phyloP scores from a whole-genome alignment of 306 rosid genomes.

The Cicer arietinum region DNA sequence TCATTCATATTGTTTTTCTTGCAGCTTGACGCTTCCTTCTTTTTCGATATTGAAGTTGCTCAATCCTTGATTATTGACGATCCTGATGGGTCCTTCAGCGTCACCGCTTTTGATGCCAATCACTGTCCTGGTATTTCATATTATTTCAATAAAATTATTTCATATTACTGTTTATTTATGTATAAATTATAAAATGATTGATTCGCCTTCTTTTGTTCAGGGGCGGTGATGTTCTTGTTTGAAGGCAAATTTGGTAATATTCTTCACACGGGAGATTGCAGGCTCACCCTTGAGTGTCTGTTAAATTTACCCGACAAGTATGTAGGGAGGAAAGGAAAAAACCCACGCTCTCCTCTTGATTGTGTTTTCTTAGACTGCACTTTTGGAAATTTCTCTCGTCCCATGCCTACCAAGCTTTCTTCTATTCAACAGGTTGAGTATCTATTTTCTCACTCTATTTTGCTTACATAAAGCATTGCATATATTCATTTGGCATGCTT shows the following conservation, averaged over 20 bases:
- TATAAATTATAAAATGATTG: slow-evolving; percentile 39
- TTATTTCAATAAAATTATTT: too few species aligned
- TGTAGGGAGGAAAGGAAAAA: slow-evolving; percentile 65
- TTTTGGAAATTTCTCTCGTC: slow-evolving; percentile 62
- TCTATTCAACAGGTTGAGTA: slow-evolving; percentile 71
- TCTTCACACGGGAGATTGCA: slow-evolving; percentile 82
- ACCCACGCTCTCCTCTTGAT: slow-evolving; percentile 62
- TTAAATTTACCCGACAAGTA: slow-evolving; percentile 65
- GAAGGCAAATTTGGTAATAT: slow-evolving; percentile 78
- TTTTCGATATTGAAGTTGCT: slow-evolving; percentile 62
- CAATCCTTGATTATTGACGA: slow-evolving; percentile 58
- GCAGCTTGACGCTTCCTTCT: slow-evolving; percentile 61
- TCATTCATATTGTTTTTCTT: background rate
- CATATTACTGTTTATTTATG: background rate
- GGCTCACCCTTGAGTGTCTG: slow-evolving; percentile 73
- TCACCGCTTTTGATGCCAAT: slow-evolving; percentile 75
- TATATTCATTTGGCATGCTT: slow-evolving; percentile 10
- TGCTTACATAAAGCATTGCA: background rate
- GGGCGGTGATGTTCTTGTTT: slow-evolving; percentile 85
- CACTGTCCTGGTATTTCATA: slow-evolving; percentile 70
- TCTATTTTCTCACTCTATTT: slow-evolving; percentile 25
- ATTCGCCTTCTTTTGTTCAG: slow-evolving; percentile 53
- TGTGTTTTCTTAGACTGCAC: slow-evolving; percentile 81
- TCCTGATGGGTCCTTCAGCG: slow-evolving; percentile 63
- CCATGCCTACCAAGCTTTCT: slow-evolving; percentile 63